Percentiles rank a stretch among this genome's conserved stretches.
Conservation (phyloP, 225 moss, liverwort and hornwort species). For the Anthoceros angustus region DNA sequence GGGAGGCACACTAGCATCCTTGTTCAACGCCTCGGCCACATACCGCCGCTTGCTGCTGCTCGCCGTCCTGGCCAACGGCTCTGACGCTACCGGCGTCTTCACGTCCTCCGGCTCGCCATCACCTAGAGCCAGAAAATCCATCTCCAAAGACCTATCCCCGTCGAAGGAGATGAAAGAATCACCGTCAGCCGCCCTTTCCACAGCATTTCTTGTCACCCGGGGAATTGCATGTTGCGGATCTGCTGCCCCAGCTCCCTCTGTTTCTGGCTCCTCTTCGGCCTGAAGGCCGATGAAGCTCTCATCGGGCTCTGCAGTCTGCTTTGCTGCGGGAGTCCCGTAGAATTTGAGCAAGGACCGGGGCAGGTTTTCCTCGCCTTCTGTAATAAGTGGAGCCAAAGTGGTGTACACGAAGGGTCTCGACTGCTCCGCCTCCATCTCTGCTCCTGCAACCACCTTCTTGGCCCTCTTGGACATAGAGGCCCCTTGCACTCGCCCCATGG, state of each 20-base stretch:
- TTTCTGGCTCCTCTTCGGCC: neutral
- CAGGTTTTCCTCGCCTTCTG: neutral
- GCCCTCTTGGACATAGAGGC: too few relatives aligned
- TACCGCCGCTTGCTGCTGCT: constrained; percentile 15
- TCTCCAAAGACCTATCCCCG: neutral
- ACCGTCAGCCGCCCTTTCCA: neutral
- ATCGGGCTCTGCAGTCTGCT: neutral
- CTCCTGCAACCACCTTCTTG: too few relatives aligned
- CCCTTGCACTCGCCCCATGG: too few relatives aligned
- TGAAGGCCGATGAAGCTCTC: neutral
- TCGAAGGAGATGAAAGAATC: neutral
- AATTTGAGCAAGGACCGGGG: neutral
- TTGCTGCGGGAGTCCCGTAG: neutral
- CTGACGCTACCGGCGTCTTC: neutral
- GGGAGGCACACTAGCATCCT: constrained; percentile 42
- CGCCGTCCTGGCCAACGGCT: neutral
- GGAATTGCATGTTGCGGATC: neutral
- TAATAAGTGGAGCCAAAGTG: neutral
- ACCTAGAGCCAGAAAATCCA: neutral
- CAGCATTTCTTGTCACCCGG: neutral
- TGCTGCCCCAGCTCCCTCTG: neutral
- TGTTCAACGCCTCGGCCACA: constrained; percentile 12
- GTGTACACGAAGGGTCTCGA: neutral
- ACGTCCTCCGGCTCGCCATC: neutral
- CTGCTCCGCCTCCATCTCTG: neutral